Percentiles rank a stretch among this genome's conserved stretches.
Conservation (phyloP, 2,329 filamentous ascomycete genomes). For the Phialophora chinensis region DNA sequence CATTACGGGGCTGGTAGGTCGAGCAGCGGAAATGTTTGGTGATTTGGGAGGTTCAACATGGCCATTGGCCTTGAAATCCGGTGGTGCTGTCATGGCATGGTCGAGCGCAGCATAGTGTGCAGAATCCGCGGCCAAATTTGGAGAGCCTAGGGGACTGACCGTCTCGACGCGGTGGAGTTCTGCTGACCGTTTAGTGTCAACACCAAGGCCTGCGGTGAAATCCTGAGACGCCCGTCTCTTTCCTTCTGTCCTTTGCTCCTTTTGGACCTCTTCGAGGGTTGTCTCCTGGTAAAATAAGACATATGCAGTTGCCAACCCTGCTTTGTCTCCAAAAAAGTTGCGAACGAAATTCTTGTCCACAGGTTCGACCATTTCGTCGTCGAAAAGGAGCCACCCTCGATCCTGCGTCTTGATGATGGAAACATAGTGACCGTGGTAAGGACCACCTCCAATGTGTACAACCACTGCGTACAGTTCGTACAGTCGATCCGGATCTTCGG, state of each 20-base stretch:
- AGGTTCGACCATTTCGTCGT: slow-evolving; percentile 98
- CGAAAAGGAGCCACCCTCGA: slow-evolving; percentile 92
- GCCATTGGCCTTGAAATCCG: slow-evolving; percentile 41
- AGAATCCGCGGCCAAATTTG: slow-evolving; percentile 47
- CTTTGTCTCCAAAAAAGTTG: slow-evolving; percentile 95
- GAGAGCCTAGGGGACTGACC: slow-evolving; percentile 42
- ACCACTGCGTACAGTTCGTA: slow-evolving; percentile 98
- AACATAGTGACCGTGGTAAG: slow-evolving; percentile 97
- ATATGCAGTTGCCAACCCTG: slow-evolving; percentile 90
- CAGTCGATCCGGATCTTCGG: slow-evolving; percentile 87
- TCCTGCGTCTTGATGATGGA: slow-evolving; percentile 98
- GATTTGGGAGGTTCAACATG: slow-evolving; percentile 35
- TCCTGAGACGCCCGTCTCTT: slow-evolving; percentile 58
- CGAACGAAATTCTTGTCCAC: slow-evolving; percentile 95
- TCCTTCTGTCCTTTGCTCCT: slow-evolving; percentile 84
- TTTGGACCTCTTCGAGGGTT: slow-evolving; percentile 69
- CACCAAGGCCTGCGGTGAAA: slow-evolving; percentile 40
- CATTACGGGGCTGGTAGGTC: slow-evolving; percentile 42
- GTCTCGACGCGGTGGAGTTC: slow-evolving; percentile 49
- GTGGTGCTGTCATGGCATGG: slow-evolving; percentile 70
- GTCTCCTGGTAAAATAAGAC: slow-evolving; percentile 98
- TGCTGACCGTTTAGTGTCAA: slow-evolving; percentile 46
- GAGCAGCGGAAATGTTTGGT: slow-evolving; percentile 35
- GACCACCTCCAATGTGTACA: slow-evolving; percentile 94
- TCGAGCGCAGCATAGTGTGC: slow-evolving; percentile 64